Conservation (phyloP, 176 grass and related monocot species). For the Rhynchospora breviuscula region DNA sequence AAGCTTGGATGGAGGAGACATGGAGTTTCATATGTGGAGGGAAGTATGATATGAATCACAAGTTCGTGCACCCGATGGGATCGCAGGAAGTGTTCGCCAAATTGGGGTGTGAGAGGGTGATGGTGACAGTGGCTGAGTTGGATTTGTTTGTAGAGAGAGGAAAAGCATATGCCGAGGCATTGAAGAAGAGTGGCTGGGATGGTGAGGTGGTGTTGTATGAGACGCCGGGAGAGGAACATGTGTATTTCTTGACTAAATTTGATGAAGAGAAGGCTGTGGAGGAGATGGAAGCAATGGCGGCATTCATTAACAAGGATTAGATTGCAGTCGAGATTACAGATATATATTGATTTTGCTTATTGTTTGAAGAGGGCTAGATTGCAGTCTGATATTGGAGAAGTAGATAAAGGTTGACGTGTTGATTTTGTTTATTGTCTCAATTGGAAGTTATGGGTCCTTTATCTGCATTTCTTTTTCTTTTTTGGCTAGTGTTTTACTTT, state of each 20-base stretch:
- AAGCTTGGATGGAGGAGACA: conserved; percentile 32
- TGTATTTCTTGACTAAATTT: conserved; percentile 44
- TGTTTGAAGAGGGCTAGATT: no score
- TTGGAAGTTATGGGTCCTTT: neutral
- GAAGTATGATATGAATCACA: conserved; percentile 39
- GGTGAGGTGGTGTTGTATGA: conserved; percentile 45
- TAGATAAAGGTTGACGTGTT: neutral
- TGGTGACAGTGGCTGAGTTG: conserved; percentile 51
- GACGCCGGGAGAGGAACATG: conserved; percentile 49
- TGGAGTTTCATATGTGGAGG: conserved; percentile 48
- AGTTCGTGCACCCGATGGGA: conserved; percentile 37
- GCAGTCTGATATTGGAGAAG: no score
- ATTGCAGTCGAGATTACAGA: neutral
- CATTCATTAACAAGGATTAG: conserved; percentile 35
- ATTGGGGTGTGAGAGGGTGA: conserved; percentile 45
- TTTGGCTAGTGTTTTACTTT: neutral
- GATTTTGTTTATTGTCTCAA: neutral
- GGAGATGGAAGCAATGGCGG: conserved; percentile 40
- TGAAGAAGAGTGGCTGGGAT: conserved; percentile 38
- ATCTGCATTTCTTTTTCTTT: neutral
- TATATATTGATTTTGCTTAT: neutral
- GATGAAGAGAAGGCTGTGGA: conserved; percentile 29
- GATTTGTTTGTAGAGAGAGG: conserved; percentile 40
- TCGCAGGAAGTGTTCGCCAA: conserved; percentile 38
- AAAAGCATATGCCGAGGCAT: conserved; percentile 34